Conservation (phyloP, 108 stramenopile species). For the Conticribra guillardii region DNA sequence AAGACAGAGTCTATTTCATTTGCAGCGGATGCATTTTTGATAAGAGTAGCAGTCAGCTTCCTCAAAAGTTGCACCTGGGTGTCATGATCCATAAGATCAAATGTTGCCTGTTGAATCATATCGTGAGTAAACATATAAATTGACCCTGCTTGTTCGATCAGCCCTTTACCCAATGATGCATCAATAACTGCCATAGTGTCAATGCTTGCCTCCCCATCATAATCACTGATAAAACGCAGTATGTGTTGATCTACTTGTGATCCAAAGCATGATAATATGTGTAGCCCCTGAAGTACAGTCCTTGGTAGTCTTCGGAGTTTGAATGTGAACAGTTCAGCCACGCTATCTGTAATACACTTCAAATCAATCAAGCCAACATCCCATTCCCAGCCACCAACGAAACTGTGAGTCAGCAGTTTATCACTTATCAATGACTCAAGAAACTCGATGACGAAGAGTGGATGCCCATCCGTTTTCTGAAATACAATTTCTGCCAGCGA, state of each 20-base stretch:
- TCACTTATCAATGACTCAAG: constrained; percentile 4
- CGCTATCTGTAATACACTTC: constrained; percentile 27
- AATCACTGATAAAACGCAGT: constrained; percentile 11
- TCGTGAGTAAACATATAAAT: constrained; percentile 17
- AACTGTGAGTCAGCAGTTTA: constrained; percentile 22
- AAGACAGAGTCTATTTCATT: constrained; percentile 4
- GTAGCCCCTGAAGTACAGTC: constrained; percentile 16
- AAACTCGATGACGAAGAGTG: constrained; percentile 11
- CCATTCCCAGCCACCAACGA: constrained; percentile 36
- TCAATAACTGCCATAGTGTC: constrained; percentile 11
- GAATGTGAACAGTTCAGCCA: constrained; percentile 27
- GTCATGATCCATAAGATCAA: constrained; percentile 2
- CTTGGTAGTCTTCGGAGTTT: constrained; percentile 23
- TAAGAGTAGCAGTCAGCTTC: constrained; percentile 9
- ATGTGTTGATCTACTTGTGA: constrained; percentile 7
- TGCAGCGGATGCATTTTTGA: constrained; percentile 12
- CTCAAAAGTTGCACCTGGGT: constrained; percentile 1
- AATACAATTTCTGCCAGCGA: constrained; percentile 7
- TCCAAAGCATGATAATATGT: constrained; percentile 31
- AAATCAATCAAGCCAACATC: constrained; percentile 22
- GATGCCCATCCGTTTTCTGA: constrained; percentile 26
- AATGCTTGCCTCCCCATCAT: constrained; percentile 6
- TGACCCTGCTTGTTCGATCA: constrained; percentile 11
- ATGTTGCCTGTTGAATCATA: constrained; percentile 19
- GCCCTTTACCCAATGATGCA: background rate